Evolutionary conservation across 108 stramenopile genomes (phyloP).

Genomic region (Nitzschia sp.): DNA sequence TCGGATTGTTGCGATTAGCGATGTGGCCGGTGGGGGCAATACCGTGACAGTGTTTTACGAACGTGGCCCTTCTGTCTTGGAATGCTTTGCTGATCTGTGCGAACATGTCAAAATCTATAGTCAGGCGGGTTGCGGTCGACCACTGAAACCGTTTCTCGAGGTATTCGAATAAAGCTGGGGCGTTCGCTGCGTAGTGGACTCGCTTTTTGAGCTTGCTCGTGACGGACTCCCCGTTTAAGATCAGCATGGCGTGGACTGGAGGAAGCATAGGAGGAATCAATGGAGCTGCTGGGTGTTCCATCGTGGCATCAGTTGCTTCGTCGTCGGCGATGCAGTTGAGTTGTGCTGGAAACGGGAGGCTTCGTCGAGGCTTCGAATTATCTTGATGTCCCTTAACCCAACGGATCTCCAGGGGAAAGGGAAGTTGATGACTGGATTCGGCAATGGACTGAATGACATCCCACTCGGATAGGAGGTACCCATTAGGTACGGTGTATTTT

Average conservation of each 20-base stretch:
- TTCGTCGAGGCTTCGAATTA: neutral
- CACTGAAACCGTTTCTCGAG: neutral
- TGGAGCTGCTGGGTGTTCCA: neutral
- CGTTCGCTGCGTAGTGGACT: neutral
- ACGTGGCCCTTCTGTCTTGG: neutral
- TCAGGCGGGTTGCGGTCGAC: neutral
- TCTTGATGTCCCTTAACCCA: neutral
- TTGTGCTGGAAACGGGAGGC: neutral
- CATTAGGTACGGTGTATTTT: neutral
- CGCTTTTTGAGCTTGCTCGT: neutral
- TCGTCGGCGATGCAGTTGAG: neutral
- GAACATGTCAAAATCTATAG: neutral
- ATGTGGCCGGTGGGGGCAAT: neutral
- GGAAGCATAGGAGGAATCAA: neutral
- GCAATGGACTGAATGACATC: neutral
- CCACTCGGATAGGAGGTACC: neutral
- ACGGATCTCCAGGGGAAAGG: neutral
- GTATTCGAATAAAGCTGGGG: neutral
- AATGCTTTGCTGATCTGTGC: neutral
- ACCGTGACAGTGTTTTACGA: neutral
- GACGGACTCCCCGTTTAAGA: neutral
- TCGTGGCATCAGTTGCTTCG: neutral
- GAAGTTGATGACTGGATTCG: neutral
- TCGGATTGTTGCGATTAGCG: neutral
- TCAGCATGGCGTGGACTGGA: neutral